Evolutionary conservation across 495 filamentous ascomycete species (phyloP), one percentile per base, ranked within the genome.

Genomic region (Penicillium dipodomyicola): DNA sequence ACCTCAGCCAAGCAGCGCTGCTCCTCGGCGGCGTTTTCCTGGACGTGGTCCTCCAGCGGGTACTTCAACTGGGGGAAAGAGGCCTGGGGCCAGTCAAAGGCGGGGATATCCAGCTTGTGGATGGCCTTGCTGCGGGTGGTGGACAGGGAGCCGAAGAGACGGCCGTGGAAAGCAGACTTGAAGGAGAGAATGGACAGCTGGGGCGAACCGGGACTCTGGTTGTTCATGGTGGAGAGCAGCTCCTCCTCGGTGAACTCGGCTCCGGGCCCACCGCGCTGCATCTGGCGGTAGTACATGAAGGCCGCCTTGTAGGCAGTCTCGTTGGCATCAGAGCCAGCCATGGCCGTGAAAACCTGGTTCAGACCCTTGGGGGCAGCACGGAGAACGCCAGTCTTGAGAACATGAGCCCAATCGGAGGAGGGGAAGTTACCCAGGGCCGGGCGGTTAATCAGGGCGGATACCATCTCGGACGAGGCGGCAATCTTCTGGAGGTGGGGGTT

Each of bases 251-350:
- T 87, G 77, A 97, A 97, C 60, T 92, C 91, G 29, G 89, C 88
- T 45, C 87, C 67, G 55, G 81, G 71, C 23, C 92, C 92, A 63
- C 94, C 94, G 60, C 94, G 89, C 75, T 96, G 85, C 42, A 86
- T 82, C 69, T 92, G 91, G 22, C 92, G 87, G 59, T 88, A 87
- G 84, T 89, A 98, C 87, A 98, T 98, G 80, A 97, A 97, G 53
- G 94, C 94, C 37, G 94, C 94, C 74, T 98, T 98, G 82, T 92
- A 99, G 49, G 95, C 95, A n/a, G 91, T 91, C 75, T 99, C 95
- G 78, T 97, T 97, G 72, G 94, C 95, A 68, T 98, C 94, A 9
- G 91, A 96, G 61, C 94, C 94, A 50, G 93, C 85, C 84, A 92
- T 90, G 62, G 88, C 93, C 23, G 94, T 98, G 82, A 97, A 97